phyloP scores from a whole-genome alignment of 202 grass and related monocot species.

The Eragrostis tef region DNA sequence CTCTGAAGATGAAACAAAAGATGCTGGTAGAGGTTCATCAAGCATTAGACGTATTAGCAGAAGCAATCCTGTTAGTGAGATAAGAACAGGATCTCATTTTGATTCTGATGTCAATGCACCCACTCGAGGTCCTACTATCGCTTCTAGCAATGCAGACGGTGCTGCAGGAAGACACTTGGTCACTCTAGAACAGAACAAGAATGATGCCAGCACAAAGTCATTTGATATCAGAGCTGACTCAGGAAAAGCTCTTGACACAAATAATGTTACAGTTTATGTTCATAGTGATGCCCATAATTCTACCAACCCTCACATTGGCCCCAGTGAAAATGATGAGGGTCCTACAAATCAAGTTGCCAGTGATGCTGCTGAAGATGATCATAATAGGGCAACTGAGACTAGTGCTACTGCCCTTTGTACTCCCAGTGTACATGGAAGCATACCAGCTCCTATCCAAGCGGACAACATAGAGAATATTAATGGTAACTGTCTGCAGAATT shows the following conservation, averaged over 20 bases:
- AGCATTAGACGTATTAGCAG: constrained; percentile 1
- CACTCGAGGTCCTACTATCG: background rate
- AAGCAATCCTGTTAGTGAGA: constrained; percentile 1
- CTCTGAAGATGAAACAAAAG: constrained; percentile 52
- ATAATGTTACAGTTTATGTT: background rate
- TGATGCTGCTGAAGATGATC: constrained; percentile 38
- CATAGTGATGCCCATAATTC: constrained; percentile 3
- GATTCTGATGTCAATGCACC: constrained; percentile 30
- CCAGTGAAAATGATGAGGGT: constrained; percentile 24
- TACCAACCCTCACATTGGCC: background rate
- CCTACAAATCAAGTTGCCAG: constrained; percentile 35
- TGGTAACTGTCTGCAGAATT: constrained; percentile 22
- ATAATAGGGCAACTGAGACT: background rate
- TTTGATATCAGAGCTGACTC: constrained; percentile 9
- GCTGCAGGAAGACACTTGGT: constrained; percentile 12
- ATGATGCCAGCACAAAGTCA: constrained; percentile 1
- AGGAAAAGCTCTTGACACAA: constrained; percentile 7
- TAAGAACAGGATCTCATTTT: background rate
- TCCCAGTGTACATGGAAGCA: constrained; percentile 39
- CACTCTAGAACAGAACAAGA: background rate
- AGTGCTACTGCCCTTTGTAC: background rate
- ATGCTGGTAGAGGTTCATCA: constrained; percentile 20
- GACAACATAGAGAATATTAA: constrained; percentile 24
- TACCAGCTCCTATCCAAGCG: constrained; percentile 1
- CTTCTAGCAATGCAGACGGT: constrained; percentile 14